Conservation (phyloP, 192 early-diverging fungal species). For the Haplosporangium gracile region DNA sequence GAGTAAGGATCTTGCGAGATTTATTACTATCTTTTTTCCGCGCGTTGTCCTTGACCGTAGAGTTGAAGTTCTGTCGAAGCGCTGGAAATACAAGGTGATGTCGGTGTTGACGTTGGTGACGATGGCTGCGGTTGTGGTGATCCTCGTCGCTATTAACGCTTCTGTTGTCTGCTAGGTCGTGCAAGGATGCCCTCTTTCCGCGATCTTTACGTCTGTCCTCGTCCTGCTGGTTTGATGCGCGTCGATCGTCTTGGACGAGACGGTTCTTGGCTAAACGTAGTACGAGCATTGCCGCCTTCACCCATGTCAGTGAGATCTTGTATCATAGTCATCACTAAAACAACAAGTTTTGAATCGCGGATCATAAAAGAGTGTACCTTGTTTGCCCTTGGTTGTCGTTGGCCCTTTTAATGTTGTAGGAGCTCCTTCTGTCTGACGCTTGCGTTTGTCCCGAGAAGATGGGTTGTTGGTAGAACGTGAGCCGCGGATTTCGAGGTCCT, state of each 20-base stretch:
- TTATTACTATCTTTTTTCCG: slow-evolving; percentile 39
- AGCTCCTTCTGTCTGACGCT: background rate
- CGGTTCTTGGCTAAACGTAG: slow-evolving; percentile 11
- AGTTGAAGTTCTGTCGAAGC: background rate
- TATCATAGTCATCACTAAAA: background rate
- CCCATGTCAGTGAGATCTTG: slow-evolving; percentile 22
- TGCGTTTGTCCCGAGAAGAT: background rate
- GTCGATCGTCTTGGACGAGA: slow-evolving; percentile 12
- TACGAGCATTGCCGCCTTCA: slow-evolving; percentile 20
- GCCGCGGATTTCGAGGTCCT: slow-evolving; percentile 22
- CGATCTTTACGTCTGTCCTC: background rate
- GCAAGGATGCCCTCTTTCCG: background rate
- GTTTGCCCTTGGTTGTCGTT: background rate
- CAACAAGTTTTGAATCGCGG: background rate
- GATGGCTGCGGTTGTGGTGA: background rate
- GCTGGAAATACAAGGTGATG: background rate
- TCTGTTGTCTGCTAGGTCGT: background rate
- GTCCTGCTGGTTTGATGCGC: slow-evolving; percentile 18
- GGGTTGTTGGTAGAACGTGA: background rate
- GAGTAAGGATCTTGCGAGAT: slow-evolving; percentile 42
- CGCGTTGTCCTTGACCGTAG: background rate
- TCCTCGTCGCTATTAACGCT: background rate
- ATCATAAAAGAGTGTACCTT: slow-evolving; percentile 1
- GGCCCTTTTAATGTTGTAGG: background rate
- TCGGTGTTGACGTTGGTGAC: background rate